Percentiles rank a stretch among this genome's conserved stretches.
These are phyloP conservation scores for Cystobasidium pallidum DNA, from an alignment of 1,284 basidiomycete genomes.

Conservation along the genomic window DNA sequence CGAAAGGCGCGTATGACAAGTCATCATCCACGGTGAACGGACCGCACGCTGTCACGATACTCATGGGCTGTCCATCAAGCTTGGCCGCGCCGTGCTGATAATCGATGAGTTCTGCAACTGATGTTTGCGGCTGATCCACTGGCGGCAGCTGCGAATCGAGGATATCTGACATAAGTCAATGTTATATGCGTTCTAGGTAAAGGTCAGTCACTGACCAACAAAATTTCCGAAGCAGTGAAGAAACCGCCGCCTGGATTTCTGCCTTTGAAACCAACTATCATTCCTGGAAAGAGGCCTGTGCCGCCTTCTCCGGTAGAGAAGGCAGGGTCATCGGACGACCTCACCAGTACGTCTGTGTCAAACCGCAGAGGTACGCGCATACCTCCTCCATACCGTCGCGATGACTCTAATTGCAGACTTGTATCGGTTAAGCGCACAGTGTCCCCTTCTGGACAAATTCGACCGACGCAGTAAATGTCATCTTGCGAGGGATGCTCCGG, in stretches of 20 bases:
- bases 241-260: slow-evolving; percentile 85
- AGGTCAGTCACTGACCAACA: slow-evolving; percentile 63
- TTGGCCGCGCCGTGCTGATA: slow-evolving; percentile 54
- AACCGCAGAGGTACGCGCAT: slow-evolving; percentile 72
- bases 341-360: slow-evolving; percentile 67
- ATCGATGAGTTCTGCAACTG: slow-evolving; percentile 53
- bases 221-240: slow-evolving; percentile 81
- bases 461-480: slow-evolving; percentile 74
- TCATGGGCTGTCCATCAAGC: slow-evolving; percentile 61
- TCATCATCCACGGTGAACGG: slow-evolving; percentile 80
- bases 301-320: slow-evolving; percentile 64
- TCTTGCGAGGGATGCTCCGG: slow-evolving; percentile 70
- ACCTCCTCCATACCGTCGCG: slow-evolving; percentile 74
- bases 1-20: slow-evolving; percentile 73
- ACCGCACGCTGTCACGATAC: slow-evolving; percentile 72
- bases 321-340: slow-evolving; percentile 60
- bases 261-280: slow-evolving; percentile 83
- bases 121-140: slow-evolving; percentile 55
- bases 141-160: slow-evolving; percentile 57
- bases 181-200: too few species aligned
- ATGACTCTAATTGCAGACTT: slow-evolving; percentile 76
- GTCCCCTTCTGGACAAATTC: slow-evolving; percentile 72
- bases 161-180: too few species aligned
- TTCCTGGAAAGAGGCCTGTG: slow-evolving; percentile 83
- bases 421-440: slow-evolving; percentile 71